A percentile compares a stretch with the other conserved stretches of the same genome.
Conservation (phyloP, 139 green algal genomes). For the Picocystis salinarum region DNA sequence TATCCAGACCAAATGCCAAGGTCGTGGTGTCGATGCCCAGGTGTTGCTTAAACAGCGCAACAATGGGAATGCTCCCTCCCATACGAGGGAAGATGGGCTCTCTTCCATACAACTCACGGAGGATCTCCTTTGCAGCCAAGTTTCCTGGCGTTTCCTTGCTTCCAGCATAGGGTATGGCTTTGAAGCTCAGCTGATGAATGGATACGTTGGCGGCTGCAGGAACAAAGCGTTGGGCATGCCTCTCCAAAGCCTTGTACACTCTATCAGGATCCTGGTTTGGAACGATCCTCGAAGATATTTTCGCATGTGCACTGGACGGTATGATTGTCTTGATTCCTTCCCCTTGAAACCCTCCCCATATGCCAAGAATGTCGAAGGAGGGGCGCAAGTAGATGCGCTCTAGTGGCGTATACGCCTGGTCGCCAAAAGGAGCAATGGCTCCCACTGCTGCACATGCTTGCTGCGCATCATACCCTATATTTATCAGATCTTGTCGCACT, state of each 20-base stretch:
- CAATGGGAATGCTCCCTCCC: not conserved
- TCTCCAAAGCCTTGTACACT: not conserved
- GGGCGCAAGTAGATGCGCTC: conserved; percentile 6
- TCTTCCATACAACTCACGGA: not conserved
- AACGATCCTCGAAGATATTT: conserved; percentile 9
- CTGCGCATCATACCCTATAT: too few species aligned
- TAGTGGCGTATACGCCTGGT: not conserved
- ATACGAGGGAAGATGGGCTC: not conserved
- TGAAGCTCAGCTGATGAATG: too few species aligned
- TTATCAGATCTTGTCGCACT: too few species aligned
- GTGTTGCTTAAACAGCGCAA: not conserved
- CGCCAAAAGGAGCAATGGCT: too few species aligned
- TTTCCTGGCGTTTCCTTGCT: too few species aligned
- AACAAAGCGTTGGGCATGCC: too few species aligned
- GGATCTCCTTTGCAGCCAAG: not conserved
- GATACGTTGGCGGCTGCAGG: too few species aligned
- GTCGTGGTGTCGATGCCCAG: not conserved
- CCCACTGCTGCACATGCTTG: too few species aligned
- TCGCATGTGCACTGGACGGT: conserved; percentile 6
- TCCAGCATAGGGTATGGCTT: too few species aligned
- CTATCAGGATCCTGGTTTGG: conserved; percentile 1
- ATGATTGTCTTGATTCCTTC: conserved; percentile 14
- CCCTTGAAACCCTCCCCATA: conserved; percentile 11
- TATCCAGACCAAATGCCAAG: not conserved
- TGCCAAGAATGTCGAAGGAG: conserved; percentile 11